These are phyloP conservation scores for Sporothrix luriei DNA, from an alignment of 2,329 filamentous ascomycete species.

Conservation along the genomic window DNA sequence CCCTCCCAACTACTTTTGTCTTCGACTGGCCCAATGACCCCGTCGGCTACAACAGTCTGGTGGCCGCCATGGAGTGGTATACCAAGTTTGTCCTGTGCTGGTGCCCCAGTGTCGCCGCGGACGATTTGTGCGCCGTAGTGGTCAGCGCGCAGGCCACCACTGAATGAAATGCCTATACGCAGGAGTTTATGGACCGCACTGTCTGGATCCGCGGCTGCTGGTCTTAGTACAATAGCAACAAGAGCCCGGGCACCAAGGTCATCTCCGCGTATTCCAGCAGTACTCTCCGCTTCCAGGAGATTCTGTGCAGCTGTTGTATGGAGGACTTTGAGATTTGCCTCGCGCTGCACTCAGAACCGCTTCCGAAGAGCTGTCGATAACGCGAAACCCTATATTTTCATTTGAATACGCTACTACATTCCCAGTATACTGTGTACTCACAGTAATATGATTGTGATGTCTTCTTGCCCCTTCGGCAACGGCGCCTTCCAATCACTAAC, in stretches of 20 bases:
- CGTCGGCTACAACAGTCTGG: slow-evolving; percentile 24
- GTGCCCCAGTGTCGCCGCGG: slow-evolving; percentile 36
- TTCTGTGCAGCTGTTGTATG: too few species aligned
- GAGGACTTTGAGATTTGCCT: slow-evolving; percentile 42
- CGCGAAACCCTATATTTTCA: too few species aligned
- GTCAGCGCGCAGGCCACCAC: not conserved
- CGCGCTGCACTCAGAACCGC: slow-evolving; percentile 27
- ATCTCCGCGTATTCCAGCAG: slow-evolving; percentile 37
- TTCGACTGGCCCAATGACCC: slow-evolving; percentile 30
- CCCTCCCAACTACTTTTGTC: slow-evolving; percentile 32
- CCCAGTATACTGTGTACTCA: too few species aligned
- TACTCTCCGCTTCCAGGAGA: too few species aligned
- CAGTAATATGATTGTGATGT: too few species aligned
- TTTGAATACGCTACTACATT: too few species aligned
- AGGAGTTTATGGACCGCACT: slow-evolving; percentile 43
- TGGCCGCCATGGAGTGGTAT: slow-evolving; percentile 27
- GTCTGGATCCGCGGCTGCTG: slow-evolving; percentile 41
- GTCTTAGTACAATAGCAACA: slow-evolving; percentile 40
- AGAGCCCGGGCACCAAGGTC: slow-evolving; percentile 36
- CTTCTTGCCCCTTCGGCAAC: too few species aligned
- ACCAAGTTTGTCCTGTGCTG: slow-evolving; percentile 29
- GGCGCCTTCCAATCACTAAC: slow-evolving; percentile 3
- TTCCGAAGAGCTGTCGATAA: not conserved
- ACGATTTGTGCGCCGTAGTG: slow-evolving; percentile 39
- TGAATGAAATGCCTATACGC: slow-evolving; percentile 37